Evolutionary conservation across 768 basidiomycete species (phyloP), one percentile per base, ranked within the genome.

Genomic region (Sporobolomyces phaffii): DNA sequence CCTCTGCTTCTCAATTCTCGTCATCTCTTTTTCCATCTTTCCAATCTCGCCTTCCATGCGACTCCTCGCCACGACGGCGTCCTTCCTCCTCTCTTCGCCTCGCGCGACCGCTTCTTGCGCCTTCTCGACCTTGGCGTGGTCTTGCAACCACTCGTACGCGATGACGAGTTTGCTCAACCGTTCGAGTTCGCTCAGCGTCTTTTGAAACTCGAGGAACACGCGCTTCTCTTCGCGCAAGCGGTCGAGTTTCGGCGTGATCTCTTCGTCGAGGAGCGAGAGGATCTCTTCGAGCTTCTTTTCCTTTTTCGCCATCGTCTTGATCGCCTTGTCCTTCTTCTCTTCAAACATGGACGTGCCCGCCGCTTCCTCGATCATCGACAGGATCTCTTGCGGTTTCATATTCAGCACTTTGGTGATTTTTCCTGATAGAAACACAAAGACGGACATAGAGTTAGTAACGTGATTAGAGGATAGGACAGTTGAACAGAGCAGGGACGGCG

Each of bases 301-400:
- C 80, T 98, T 98, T 83, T 94, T 97, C 29, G 83, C 83, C 88
- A 99, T 99, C 0, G 90, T 96, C 78, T 89, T 91, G 75, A 87
- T 84, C 10, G 94, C 93, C 77, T 96, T 96, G 76, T 96, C 92
- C 76, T 98, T 99, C 22, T 90, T 85, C 60, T 98, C 94, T 77
- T 99, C 96, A 74, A 97, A 99, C 96, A 98, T 98, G 31, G 91
- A 87, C 33, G 96, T 99, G 9, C 96, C 96, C 0, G 93, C 91
- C 0, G 96, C 96, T 77, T 99, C 96, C 78, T 98, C 96, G 4
- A 98, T 90, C 89, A 99, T 94, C 1, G 92, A 91, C 17, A 99
- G 83, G 66, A 98, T 94, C 77, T 99, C 96, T 80, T 89, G 88
- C 0, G 96, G 93, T 29, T 90, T 87, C 96, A 99, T 98, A 78